Base-by-base conservation (phyloP, 2,329 filamentous ascomycete species). In the Aspergillus transmontanensis region DNA sequence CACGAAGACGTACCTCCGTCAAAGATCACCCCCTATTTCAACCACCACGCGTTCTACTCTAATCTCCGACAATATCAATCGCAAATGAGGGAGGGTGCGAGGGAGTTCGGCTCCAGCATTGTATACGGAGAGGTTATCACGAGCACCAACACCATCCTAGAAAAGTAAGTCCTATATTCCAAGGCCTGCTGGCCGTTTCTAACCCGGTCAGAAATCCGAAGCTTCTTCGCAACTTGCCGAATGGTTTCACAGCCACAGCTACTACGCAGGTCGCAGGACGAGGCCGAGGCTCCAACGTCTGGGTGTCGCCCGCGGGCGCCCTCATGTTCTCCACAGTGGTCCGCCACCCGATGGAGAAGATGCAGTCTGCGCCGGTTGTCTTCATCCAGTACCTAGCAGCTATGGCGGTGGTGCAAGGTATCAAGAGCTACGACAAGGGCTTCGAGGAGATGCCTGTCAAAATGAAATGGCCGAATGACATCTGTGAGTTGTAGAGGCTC, bases 391-490 rank as follows among this genome's bases (percentile, higher is more conserved):
- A 99, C 75, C 85, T 99, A 16, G 89, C 93, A 0, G 94, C 93
- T 0, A 87, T 99, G 53, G 94, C 95, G 46, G 90, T 94, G 48
- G 90, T 96, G 3, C 87, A 92, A 65, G 94, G 92, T 0, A 89
- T 98, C 66, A 89, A 91, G 66, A 85, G 84, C 30, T 98, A 98
- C 73, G 93, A 90, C 56, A 78, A 79, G 2, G 92, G 89, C 9
- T 98, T 96, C 76, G 83, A 87, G 6, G 82, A 87, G 0, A 77
- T 98, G 5, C 91, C 92, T 0, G 85, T 99, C 46, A 93, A 91
- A 75, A 80, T 99, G 36, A 99, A 99, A 78, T 99, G 95, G 95
- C 95, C 95, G 12, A 99, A 99, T 72, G 95, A 99, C 74, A 92
- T 99, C 60, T 94, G 88, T 89, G 78, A 76, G 84, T 78, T 50